These are phyloP conservation scores for Athelia psychrophila DNA, from an alignment of 1,284 basidiomycete species.

Conservation along the genomic window DNA sequence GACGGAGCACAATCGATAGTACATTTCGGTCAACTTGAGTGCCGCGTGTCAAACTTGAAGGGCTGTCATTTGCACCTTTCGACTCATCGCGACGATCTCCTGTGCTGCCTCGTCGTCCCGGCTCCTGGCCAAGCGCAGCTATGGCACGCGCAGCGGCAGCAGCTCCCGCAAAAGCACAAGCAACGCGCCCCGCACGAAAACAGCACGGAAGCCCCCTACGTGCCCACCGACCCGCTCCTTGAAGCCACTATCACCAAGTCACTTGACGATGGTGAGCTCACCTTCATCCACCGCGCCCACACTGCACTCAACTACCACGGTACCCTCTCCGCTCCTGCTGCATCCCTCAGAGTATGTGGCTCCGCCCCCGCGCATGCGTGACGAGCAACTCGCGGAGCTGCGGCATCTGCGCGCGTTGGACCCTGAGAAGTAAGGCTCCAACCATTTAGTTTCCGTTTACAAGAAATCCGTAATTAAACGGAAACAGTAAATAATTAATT, in stretches of 20 bases:
- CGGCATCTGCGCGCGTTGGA: constrained; percentile 34
- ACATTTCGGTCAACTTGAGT: too few species aligned
- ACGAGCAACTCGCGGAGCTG: constrained; percentile 38
- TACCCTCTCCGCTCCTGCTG: constrained; percentile 47
- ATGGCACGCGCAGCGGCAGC: background rate
- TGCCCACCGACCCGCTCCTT: constrained; percentile 42
- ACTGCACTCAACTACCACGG: constrained; percentile 45
- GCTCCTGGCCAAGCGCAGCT: background rate
- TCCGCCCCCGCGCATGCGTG: constrained; percentile 29
- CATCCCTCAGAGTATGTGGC: constrained; percentile 27
- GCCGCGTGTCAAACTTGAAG: too few species aligned
- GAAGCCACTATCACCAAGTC: constrained; percentile 35
- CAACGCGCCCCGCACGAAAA: constrained; percentile 29
- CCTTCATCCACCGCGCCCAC: constrained; percentile 53
- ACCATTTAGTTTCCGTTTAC: too few species aligned
- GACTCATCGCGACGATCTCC: too few species aligned
- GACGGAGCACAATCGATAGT: too few species aligned
- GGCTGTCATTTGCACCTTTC: too few species aligned
- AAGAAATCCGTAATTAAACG: too few species aligned
- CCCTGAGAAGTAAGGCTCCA: constrained; percentile 27
- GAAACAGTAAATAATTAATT: too few species aligned
- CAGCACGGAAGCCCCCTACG: constrained; percentile 38
- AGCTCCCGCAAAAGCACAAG: too few species aligned
- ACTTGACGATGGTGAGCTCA: constrained; percentile 36
- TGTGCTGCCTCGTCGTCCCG: background rate